Base-by-base conservation (phyloP, 2,329 filamentous ascomycete species). In the Hypoxylon sp. region DNA sequence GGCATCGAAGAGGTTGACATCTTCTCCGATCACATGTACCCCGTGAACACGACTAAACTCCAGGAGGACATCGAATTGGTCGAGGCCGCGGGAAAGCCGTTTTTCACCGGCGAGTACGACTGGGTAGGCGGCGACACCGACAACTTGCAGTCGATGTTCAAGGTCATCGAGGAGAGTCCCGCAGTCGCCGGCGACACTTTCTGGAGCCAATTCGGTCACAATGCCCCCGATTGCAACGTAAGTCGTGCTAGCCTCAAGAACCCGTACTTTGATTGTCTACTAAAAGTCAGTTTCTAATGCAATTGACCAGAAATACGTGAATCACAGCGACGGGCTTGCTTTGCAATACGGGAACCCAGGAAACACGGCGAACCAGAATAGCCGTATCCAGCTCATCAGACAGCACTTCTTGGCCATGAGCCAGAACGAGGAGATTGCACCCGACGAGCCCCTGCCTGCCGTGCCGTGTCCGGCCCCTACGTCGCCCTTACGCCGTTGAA, bases 11-110 rank as follows among this genome's bases (percentile, higher is more conserved):
- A 78, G 60, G 69, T 81, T 3, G 79, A 81, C 60, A 74, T 81
- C 21, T 79, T 75, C 66, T 79, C 75, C 11, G 72, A 82, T 64
- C 79, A 81, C 62, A 81, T 75, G 67, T 81, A 81, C 59, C 78
- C 78, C 0, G 64, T 76, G 45, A 71, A 77, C 57, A 70, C 72
- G n/a, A 65, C 66, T 23, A 77, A 76, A 60, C 67, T 82, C 27
- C 64, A 72, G 46, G 55, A 61, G 1, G 78, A 76, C 43, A 75
- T 80, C 33, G 69, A 64, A 4, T 62, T 68, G 4, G 77, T 77
- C 11, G 73, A 73, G 52, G 54, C 60, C 5, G 72, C 65, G 2
- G 61, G 72, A 48, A 75, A 75, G 55, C 73, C 76, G 11, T 81
- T 80, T 61, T 74, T 79, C 31, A 77, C 74, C 2, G 79, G 78